These are phyloP conservation scores for Fomitiporia mediterranea DNA, from an alignment of 1,284 basidiomycete genomes.

Conservation along the genomic window DNA sequence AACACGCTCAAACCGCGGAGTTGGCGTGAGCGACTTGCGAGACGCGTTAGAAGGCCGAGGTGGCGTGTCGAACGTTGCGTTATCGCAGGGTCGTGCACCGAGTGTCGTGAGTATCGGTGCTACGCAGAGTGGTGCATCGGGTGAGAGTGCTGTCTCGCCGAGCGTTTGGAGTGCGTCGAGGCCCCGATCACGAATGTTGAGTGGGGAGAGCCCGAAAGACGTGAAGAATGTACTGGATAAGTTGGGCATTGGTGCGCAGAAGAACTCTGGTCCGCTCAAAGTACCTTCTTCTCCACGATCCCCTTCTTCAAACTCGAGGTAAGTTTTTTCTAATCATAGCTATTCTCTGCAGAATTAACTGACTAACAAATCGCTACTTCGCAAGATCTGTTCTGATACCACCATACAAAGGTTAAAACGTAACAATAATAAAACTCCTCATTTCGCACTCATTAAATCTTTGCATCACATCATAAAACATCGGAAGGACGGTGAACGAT, in stretches of 20 bases:
- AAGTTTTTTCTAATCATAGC: not conserved
- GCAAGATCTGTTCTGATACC: slow-evolving; percentile 27
- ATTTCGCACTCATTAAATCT: slow-evolving; percentile 16
- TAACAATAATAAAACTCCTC: no score
- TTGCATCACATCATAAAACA: not conserved
- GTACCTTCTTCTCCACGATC: slow-evolving; percentile 57
- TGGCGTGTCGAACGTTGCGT: slow-evolving; percentile 70
- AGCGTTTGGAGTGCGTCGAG: slow-evolving; percentile 38
- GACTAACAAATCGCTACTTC: not conserved
- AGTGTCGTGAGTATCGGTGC: slow-evolving; percentile 73
- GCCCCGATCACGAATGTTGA: slow-evolving; percentile 44
- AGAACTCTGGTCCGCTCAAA: slow-evolving; percentile 54
- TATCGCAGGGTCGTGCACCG: slow-evolving; percentile 45
- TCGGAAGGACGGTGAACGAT: not conserved
- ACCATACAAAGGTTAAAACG: slow-evolving; percentile 26
- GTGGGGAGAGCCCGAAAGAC: slow-evolving; percentile 56
- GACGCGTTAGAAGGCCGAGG: slow-evolving; percentile 81
- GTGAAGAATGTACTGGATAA: slow-evolving; percentile 74
- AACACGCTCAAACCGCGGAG: slow-evolving; percentile 64
- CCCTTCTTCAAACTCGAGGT: slow-evolving; percentile 35
- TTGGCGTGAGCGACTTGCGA: slow-evolving; percentile 81
- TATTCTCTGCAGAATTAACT: not conserved
- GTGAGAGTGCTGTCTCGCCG: slow-evolving; percentile 11
- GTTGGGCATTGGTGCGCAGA: slow-evolving; percentile 71
- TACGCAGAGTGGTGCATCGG: slow-evolving; percentile 42